Conservation (phyloP, 208 protist species). For the Trypanosoma melophagium region DNA sequence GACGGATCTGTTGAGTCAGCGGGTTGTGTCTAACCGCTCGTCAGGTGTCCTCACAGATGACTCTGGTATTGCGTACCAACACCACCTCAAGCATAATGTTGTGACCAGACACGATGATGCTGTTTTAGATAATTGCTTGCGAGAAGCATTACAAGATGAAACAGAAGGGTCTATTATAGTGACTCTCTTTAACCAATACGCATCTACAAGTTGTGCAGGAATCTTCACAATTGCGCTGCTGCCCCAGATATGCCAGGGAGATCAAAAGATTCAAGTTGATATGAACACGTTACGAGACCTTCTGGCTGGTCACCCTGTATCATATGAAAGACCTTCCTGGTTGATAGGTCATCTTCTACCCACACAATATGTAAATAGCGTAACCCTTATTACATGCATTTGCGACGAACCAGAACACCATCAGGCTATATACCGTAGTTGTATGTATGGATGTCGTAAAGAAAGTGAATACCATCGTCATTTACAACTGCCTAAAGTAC, state of each 20-base stretch:
- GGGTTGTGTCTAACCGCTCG: constrained; percentile 20
- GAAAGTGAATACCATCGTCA: neutral
- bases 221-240: constrained; percentile 27
- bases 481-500: too few relatives aligned
- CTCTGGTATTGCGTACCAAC: neutral
- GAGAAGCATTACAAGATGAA: constrained; percentile 7
- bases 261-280: constrained; percentile 15
- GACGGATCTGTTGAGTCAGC: constrained; percentile 29
- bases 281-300: constrained; percentile 18
- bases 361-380: neutral
- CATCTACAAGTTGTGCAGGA: neutral
- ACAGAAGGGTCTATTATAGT: constrained; percentile 16
- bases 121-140: constrained; percentile 11
- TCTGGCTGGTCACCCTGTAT: constrained; percentile 1
- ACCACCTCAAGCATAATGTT: constrained; percentile 12
- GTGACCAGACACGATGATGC: constrained; percentile 10
- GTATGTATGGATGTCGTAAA: constrained; percentile 6
- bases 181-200: constrained; percentile 4
- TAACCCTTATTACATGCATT: constrained; percentile 16
- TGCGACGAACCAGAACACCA: neutral
- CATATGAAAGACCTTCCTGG: neutral
- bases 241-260: constrained; percentile 12
- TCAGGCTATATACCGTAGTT: constrained; percentile 5
- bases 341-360: constrained; percentile 13
- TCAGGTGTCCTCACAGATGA: constrained; percentile 3